Evolutionary conservation across 768 basidiomycete species (phyloP).

Genomic region (Naganishia vaughanmartiniae): DNA sequence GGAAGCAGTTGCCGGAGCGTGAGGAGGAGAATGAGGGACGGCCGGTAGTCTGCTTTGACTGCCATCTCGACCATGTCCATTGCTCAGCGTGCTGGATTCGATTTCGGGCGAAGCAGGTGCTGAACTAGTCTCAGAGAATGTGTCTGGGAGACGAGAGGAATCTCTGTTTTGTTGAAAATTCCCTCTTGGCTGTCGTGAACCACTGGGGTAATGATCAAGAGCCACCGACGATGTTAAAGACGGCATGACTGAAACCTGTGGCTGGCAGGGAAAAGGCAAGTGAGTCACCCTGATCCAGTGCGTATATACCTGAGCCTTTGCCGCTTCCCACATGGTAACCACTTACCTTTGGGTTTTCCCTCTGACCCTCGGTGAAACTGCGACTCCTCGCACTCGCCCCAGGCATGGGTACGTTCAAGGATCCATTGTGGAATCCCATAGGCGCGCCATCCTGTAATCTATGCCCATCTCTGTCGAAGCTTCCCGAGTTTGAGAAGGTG

Average conservation of each 20-base stretch:
- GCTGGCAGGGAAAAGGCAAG: not conserved
- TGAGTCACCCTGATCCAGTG: not conserved
- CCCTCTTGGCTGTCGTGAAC: constrained; percentile 33
- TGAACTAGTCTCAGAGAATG: constrained; percentile 41
- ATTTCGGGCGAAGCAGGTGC: constrained; percentile 28
- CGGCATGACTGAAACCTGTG: constrained; percentile 16
- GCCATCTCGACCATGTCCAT: not conserved
- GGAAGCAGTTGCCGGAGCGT: constrained; percentile 40
- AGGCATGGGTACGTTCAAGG: constrained; percentile 7
- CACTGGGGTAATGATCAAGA: constrained; percentile 1
- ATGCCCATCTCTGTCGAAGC: not conserved
- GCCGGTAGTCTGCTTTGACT: not conserved
- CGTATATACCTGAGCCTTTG: not conserved
- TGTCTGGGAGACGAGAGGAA: constrained; percentile 47
- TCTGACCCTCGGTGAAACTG: constrained; percentile 45
- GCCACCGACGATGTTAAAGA: not conserved
- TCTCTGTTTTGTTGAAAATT: constrained; percentile 39
- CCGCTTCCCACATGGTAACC: not conserved
- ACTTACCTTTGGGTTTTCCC: constrained; percentile 41
- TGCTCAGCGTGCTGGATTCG: constrained; percentile 16
- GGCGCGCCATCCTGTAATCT: constrained; percentile 20
- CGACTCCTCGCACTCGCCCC: constrained; percentile 46
- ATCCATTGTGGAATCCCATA: constrained; percentile 8
- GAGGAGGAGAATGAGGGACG: constrained; percentile 40
- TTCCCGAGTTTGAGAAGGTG: not conserved